phyloP scores from a whole-genome alignment of 345 rosid species.

The Populus nigra region DNA sequence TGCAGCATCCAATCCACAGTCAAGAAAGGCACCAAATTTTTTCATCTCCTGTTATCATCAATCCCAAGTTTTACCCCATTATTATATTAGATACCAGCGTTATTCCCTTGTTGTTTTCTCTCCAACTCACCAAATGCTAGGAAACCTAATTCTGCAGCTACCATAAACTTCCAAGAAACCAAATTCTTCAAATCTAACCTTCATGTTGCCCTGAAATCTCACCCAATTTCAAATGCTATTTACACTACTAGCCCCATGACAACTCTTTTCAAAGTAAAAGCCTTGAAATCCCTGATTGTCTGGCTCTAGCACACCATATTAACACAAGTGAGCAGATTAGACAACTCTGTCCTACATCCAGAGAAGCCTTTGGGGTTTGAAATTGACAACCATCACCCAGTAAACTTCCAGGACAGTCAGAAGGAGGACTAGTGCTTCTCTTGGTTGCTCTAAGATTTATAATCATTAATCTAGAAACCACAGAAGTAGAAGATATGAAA shows the following conservation, averaged over 20 bases:
- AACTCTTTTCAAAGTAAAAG: neutral
- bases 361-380: neutral
- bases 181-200: neutral
- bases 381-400: neutral
- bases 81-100: neutral
- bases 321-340: neutral
- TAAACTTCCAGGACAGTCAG: neutral
- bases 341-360: neutral
- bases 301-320: neutral
- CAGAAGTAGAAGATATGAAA: neutral
- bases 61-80: neutral
- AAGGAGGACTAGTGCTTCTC: neutral
- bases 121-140: neutral
- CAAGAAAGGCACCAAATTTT: neutral
- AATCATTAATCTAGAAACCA: conserved; percentile 6
- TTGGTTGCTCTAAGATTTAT: neutral
- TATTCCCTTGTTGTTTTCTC: neutral
- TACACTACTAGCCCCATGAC: neutral
- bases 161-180: neutral
- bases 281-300: neutral
- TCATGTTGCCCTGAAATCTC: neutral
- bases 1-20: neutral
- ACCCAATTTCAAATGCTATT: neutral
- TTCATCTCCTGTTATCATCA: neutral
- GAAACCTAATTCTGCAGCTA: neutral